Percentiles rank a stretch among this genome's conserved stretches.
phyloP scores from a whole-genome alignment of 805 yeast species.

The Pichia kluyveri region DNA sequence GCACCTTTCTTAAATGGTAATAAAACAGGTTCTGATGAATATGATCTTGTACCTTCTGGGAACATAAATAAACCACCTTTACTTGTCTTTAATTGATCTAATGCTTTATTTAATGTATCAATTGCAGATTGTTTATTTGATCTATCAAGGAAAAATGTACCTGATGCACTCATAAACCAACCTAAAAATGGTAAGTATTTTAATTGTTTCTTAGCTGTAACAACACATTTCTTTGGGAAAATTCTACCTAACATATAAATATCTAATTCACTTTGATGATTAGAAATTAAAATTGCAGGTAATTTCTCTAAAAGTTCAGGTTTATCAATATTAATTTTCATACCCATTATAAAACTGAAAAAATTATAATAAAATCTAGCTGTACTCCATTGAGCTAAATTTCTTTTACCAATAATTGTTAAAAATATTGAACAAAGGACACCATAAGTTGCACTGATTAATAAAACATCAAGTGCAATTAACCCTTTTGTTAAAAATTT shows the following conservation, averaged over 20 bases:
- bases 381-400: constrained; percentile 80
- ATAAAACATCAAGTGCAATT: constrained; percentile 43
- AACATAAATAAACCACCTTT: constrained; percentile 79
- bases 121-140: constrained; percentile 67
- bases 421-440: constrained; percentile 64
- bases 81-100: constrained; percentile 46
- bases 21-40: constrained; percentile 53
- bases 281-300: constrained; percentile 78
- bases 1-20: constrained; percentile 96
- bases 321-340: constrained; percentile 60
- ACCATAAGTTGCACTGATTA: constrained; percentile 65
- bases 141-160: constrained; percentile 88
- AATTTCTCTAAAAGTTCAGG: constrained; percentile 46
- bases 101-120: constrained; percentile 62
- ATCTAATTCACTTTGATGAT: constrained; percentile 89
- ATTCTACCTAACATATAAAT: constrained; percentile 70
- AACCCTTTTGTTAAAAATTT: constrained; percentile 50
- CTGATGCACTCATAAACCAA: constrained; percentile 91
- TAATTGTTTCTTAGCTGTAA: constrained; percentile 83
- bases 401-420: constrained; percentile 61
- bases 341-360: constrained; percentile 55
- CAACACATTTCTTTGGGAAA: constrained; percentile 84
- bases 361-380: constrained; percentile 71
- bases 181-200: constrained; percentile 86
- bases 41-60: constrained; percentile 97